Evolutionary conservation across 2,329 filamentous ascomycete species (phyloP).

Genomic region (Alternaria arbusti): DNA sequence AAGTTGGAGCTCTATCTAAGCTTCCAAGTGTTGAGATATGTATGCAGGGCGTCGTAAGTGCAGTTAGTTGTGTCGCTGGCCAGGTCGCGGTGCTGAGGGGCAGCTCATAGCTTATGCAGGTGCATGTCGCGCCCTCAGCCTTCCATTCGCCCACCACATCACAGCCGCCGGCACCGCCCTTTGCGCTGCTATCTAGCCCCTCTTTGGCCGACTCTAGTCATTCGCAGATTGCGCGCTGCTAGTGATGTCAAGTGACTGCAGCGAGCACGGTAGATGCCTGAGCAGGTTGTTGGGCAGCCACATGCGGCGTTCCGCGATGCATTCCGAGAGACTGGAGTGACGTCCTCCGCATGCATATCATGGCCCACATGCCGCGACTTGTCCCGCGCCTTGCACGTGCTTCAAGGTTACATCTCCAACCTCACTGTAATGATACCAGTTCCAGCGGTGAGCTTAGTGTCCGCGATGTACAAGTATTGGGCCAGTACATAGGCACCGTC

Average conservation of each 20-base stretch:
- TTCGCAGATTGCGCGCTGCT: neutral
- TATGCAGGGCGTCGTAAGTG: slow-evolving; percentile 16
- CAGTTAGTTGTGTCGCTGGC: slow-evolving; percentile 10
- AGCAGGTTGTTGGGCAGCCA: slow-evolving; percentile 1
- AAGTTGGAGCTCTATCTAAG: slow-evolving; percentile 7
- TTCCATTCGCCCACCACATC: slow-evolving; percentile 7
- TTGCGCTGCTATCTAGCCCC: slow-evolving; percentile 11
- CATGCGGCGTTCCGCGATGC: slow-evolving; percentile 17
- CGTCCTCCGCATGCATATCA: slow-evolving; percentile 11
- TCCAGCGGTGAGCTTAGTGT: neutral
- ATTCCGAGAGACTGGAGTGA: slow-evolving; percentile 17
- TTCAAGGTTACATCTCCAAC: neutral
- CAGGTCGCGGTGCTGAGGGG: slow-evolving; percentile 15
- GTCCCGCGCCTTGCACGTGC: neutral
- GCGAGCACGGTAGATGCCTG: neutral
- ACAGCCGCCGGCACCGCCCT: slow-evolving; percentile 6
- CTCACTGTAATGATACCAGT: neutral
- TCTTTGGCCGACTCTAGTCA: neutral
- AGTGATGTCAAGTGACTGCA: slow-evolving; percentile 3
- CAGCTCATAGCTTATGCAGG: slow-evolving; percentile 25
- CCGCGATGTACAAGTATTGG: neutral
- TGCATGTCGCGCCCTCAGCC: slow-evolving; percentile 9
- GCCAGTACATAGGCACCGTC: neutral
- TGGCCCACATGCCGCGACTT: neutral
- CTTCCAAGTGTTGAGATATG: slow-evolving; percentile 24